Evolutionary conservation across 2,329 filamentous ascomycete genomes (phyloP), one percentile per base, ranked within the genome.

Genomic region (Hypoxylon sp.): DNA sequence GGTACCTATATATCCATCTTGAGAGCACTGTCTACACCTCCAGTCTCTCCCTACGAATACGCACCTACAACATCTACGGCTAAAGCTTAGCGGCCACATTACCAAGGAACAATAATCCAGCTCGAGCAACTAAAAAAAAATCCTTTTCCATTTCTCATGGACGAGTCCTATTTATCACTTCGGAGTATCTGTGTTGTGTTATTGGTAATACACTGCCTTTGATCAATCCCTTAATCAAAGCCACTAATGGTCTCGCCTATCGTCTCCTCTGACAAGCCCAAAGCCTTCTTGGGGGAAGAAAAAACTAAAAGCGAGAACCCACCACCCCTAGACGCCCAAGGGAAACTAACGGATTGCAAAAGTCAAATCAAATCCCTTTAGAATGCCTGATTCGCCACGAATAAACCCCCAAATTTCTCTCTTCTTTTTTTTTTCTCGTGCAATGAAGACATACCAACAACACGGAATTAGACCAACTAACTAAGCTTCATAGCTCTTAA

Each of bases 401-500:
- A 52, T 55, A 56, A 54, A 8, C 29, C 29, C 33, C 44, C 35
- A 29, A 29, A 13, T 55, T 53, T 11, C n/a, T 44, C 17, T 44
- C 19, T n/a, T 42, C 9, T 17, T 5, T 44, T 56, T 5, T 44
- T 56, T 42, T 48, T 57, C 14, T 11, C 26, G 17, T 26, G 19
- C 29, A 22, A 22, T 29, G 13, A 39, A 13, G 33, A 35, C 17
- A 8, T 29, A 24, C 4, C 5, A 44, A 14, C 11, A 48, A 14
- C 13, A 22, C 10, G n/a, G 26, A 46, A 54, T 70, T 80, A 89
- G 62, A 85, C 83, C 26, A 33, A 57, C 70, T 80, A 89, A 57
- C 70, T 80, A 89, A 61, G 85, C 83, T 75, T 89, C 87, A 69
- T 84, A 87, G 73, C 82, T 88, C 80, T 90, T 90, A 70, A 88